A percentile compares a stretch with the other conserved stretches of the same genome.
phyloP scores from a whole-genome alignment of 345 rosid species.

The Rhizophora apiculata region DNA sequence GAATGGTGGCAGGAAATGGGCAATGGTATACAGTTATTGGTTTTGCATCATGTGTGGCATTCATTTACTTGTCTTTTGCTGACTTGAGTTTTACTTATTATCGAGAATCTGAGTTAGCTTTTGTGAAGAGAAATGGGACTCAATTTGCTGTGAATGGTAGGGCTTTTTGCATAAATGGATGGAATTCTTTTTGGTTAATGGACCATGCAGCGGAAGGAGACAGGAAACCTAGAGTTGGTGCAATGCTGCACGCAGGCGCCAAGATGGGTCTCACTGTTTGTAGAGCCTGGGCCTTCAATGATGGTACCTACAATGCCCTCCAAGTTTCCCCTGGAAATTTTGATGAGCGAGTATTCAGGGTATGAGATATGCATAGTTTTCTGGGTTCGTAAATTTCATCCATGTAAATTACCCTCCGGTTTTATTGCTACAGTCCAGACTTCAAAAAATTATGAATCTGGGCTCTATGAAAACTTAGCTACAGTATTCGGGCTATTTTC shows the following conservation, averaged over 20 bases:
- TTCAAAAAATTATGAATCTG: neutral
- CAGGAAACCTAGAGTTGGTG: slow-evolving; percentile 53
- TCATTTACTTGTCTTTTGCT: slow-evolving; percentile 74
- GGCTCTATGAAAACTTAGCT: neutral
- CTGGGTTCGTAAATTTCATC: neutral
- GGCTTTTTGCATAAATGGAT: slow-evolving; percentile 67
- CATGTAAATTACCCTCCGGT: neutral
- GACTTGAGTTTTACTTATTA: slow-evolving; percentile 41
- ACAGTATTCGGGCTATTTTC: neutral
- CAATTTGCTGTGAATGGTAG: slow-evolving; percentile 64
- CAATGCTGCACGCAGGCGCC: slow-evolving; percentile 76
- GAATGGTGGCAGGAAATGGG: slow-evolving; percentile 56
- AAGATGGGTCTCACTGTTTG: slow-evolving; percentile 94
- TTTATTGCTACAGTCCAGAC: neutral
- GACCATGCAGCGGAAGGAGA: slow-evolving; percentile 73
- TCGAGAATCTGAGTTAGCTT: slow-evolving; percentile 39
- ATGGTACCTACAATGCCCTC: slow-evolving; percentile 87
- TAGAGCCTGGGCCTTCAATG: slow-evolving; percentile 94
- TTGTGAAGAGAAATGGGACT: slow-evolving; percentile 71
- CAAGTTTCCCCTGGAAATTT: slow-evolving; percentile 87
- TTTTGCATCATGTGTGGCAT: slow-evolving; percentile 65
- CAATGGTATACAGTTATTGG: slow-evolving; percentile 65
- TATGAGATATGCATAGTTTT: slow-evolving; percentile 18
- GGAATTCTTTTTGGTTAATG: slow-evolving; percentile 98
- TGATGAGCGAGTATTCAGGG: slow-evolving; percentile 86